phyloP scores from a whole-genome alignment of 768 basidiomycete genomes.

The Glaciozyma antarctica region DNA sequence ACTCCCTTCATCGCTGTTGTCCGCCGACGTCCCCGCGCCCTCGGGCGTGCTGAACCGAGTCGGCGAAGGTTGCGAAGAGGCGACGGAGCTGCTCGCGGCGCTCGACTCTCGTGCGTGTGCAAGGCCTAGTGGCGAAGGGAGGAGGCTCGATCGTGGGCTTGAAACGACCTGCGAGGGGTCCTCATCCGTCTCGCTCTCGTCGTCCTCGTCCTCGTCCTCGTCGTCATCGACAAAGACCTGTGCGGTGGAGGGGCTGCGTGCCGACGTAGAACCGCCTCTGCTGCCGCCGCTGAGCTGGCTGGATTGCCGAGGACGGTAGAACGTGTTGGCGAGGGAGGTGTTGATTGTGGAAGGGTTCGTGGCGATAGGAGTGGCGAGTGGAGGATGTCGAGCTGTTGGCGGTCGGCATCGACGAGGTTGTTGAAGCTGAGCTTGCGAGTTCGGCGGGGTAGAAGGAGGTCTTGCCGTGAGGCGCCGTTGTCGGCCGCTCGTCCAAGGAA shows the following conservation, averaged over 20 bases:
- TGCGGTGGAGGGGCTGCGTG: neutral
- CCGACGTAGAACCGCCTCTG: neutral
- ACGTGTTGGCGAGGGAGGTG: conserved; percentile 19
- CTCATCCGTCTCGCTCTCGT: neutral
- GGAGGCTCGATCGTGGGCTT: neutral
- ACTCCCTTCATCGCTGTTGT: conserved; percentile 2
- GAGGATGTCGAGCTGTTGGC: conserved; percentile 18
- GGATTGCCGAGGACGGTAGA: conserved; percentile 28
- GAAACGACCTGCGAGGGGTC: no score
- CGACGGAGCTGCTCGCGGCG: neutral
- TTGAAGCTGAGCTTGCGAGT: neutral
- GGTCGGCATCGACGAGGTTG: conserved; percentile 1
- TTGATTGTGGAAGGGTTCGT: neutral
- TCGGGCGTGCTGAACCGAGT: neutral
- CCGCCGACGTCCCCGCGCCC: neutral
- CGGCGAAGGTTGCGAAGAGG: neutral
- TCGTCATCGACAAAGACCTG: conserved; percentile 12
- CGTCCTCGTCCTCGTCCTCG: neutral
- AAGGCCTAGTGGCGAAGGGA: neutral
- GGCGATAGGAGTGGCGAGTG: conserved; percentile 5
- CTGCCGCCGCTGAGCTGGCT: conserved; percentile 17
- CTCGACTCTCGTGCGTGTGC: neutral
- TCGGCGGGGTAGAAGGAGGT: neutral
- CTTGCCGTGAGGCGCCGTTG: neutral
- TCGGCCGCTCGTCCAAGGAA: neutral